phyloP scores from a whole-genome alignment of 1,139 yeast genomes.

The Kodamaea fungicola region DNA sequence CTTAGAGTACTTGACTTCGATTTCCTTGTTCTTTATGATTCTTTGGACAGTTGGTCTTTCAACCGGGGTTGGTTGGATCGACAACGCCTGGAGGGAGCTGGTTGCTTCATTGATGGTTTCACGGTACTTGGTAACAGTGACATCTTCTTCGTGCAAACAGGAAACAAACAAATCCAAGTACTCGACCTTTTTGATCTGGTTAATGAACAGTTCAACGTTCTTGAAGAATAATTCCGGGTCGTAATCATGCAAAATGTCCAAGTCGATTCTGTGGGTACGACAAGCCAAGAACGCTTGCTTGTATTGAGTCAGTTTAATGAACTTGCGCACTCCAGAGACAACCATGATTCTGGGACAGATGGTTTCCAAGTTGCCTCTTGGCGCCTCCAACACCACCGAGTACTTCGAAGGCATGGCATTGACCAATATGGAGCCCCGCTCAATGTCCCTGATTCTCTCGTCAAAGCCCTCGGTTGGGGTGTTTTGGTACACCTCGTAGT shows the following conservation, averaged over 20 bases:
- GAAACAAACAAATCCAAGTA: conserved; percentile 85
- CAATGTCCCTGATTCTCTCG: conserved; percentile 85
- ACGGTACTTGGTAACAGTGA: conserved; percentile 73
- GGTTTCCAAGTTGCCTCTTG: conserved; percentile 94
- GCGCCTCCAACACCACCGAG: conserved; percentile 86
- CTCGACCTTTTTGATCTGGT: conserved; percentile 68
- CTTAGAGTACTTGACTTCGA: conserved; percentile 28
- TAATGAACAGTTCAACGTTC: conserved; percentile 66
- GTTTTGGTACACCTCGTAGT: conserved; percentile 14
- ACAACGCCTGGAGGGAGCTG: not conserved
- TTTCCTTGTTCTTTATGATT: conserved; percentile 31
- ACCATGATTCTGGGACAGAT: conserved; percentile 93
- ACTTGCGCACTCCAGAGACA: conserved; percentile 72
- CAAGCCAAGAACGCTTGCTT: conserved; percentile 75
- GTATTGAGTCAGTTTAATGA: conserved; percentile 57
- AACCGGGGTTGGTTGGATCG: not conserved
- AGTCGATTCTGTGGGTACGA: conserved; percentile 86
- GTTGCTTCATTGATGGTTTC: conserved; percentile 51
- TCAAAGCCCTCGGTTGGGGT: conserved; percentile 39
- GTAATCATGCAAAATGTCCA: conserved; percentile 87
- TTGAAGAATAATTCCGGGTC: conserved; percentile 64
- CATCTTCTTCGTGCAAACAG: conserved; percentile 84
- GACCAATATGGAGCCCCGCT: conserved; percentile 83
- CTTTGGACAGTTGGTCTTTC: conserved; percentile 12
- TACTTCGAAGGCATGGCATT: conserved; percentile 80